These are phyloP conservation scores for Ophiostoma triangulosporum DNA, from an alignment of 2,329 filamentous ascomycete species.

Conservation along the genomic window DNA sequence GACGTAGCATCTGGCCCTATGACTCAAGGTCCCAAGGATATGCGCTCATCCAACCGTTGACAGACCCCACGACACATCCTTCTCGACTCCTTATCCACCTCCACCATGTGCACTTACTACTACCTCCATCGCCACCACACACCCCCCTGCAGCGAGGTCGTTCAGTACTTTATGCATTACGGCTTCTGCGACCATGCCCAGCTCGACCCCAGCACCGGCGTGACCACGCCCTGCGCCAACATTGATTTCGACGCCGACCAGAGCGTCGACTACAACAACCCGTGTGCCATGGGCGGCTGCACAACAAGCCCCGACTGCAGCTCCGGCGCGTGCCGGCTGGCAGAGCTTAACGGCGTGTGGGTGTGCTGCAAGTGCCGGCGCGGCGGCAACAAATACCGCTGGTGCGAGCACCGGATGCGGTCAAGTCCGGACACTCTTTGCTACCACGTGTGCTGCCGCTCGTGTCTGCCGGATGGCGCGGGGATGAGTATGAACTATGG, in stretches of 20 bases:
- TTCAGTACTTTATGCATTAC: slow-evolving; percentile 14
- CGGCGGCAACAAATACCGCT: slow-evolving; percentile 31
- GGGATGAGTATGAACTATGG: background rate
- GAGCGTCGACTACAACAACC: slow-evolving; percentile 26
- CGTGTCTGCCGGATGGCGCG: slow-evolving; percentile 28
- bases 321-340: slow-evolving; percentile 33
- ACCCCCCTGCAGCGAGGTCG: slow-evolving; percentile 9
- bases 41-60: background rate
- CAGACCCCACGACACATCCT: background rate
- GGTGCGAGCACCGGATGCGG: slow-evolving; percentile 32
- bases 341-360: slow-evolving; percentile 35
- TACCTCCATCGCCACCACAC: slow-evolving; percentile 36
- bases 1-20: too few relatives aligned
- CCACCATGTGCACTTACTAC: slow-evolving; percentile 36
- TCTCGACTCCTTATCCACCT: background rate
- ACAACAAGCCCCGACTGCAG: slow-evolving; percentile 31
- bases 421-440: slow-evolving; percentile 37
- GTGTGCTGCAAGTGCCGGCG: slow-evolving; percentile 35
- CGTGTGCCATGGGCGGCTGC: slow-evolving; percentile 32
- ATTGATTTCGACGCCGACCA: slow-evolving; percentile 21
- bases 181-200: slow-evolving; percentile 12
- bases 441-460: slow-evolving; percentile 35
- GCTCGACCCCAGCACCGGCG: slow-evolving; percentile 6
- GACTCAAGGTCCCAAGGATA: too few relatives aligned
- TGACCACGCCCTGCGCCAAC: slow-evolving; percentile 18